Base-by-base conservation (phyloP, 1,139 yeast species). In the Hemisphaericaspora lyxosophila region DNA sequence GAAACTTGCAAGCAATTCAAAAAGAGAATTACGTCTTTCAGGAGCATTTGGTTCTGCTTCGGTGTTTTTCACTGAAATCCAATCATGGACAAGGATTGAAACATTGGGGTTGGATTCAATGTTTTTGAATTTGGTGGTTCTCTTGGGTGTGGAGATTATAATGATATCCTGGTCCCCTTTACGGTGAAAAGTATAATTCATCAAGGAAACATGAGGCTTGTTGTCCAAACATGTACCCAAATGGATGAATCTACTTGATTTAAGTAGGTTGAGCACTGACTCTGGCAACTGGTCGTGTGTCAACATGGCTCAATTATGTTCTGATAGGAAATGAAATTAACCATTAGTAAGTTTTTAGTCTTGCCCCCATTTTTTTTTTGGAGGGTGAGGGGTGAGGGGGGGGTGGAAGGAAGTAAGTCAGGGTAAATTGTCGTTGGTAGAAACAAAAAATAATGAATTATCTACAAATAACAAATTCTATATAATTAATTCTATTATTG, bases 61-160 rank as follows among this genome's bases (percentile, higher is more conserved):
- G 3, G 53, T 55, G 6, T 46, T 41, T 39, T 77, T 77, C 4
- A 82, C 78, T 13, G 84, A 73, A 25, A 81, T 78, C 96, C 96
- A 87, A 54, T 89, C 97, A 54, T 89, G 97, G 31, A 89, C 79
- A 40, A 89, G 68, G 34, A 89, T 57, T 0, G 96, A 83, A 7
- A 89, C 96, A 32, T 76, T 71, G 5, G 89, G 88, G 55, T 89
- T 89, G 28, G 67, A 60, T 9, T 59, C 49, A 42, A 89, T 75
- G 58, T 89, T 87, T 27, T 73, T 60, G 57, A 73, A 85, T 59
- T 88, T 89, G 40, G 80, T 79, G 4, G 96, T 85, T 39, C 74
- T 62, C 43, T 70, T 74, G 2, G 82, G 82, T 1, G 95, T 80
- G 5, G 95, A 78, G 42, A 89, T 67, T 25, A 89, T 77, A 35